Percentiles rank a stretch among this genome's conserved stretches.
Conservation (phyloP, 2,329 filamentous ascomycete species). For the Chaetomium strumarium region DNA sequence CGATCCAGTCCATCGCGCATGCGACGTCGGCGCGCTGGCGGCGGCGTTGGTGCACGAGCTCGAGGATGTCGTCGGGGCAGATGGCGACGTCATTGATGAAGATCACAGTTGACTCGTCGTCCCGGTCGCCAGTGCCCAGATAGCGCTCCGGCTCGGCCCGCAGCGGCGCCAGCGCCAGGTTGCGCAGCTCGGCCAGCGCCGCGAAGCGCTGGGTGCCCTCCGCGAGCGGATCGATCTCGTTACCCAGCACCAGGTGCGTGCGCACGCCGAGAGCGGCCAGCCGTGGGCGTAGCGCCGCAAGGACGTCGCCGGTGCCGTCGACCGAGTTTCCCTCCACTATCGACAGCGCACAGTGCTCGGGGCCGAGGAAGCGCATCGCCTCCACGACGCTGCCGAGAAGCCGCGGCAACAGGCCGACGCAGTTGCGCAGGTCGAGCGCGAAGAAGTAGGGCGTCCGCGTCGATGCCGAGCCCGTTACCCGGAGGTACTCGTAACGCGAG, state of each 20-base stretch:
- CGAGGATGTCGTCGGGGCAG: conserved; percentile 51
- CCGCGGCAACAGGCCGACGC: conserved; percentile 39
- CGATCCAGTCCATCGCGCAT: conserved; percentile 54
- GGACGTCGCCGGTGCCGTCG: conserved; percentile 49
- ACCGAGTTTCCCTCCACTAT: conserved; percentile 52
- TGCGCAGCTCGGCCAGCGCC: conserved; percentile 45
- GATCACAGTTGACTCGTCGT: conserved; percentile 33
- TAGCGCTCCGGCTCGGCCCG: not conserved
- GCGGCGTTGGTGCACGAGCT: conserved; percentile 45
- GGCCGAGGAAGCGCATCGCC: conserved; percentile 43
- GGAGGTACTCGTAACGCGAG: conserved; percentile 12
- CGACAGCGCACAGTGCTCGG: conserved; percentile 45
- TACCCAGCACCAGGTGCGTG: conserved; percentile 38
- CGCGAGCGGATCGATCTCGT: conserved; percentile 36
- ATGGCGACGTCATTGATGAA: conserved; percentile 50
- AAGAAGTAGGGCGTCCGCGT: conserved; percentile 39
- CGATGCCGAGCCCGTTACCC: not conserved
- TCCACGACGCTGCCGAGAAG: conserved; percentile 48
- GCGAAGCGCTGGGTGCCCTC: conserved; percentile 38
- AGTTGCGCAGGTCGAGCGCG: conserved; percentile 46
- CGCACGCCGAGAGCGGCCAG: conserved; percentile 31
- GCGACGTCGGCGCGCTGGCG: conserved; percentile 47
- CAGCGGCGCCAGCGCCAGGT: conserved; percentile 45
- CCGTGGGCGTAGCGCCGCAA: conserved; percentile 35
- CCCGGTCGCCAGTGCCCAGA: too few relatives aligned